These are phyloP conservation scores for Lactarius psammicola DNA, from an alignment of 768 basidiomycete species.

Conservation along the genomic window DNA sequence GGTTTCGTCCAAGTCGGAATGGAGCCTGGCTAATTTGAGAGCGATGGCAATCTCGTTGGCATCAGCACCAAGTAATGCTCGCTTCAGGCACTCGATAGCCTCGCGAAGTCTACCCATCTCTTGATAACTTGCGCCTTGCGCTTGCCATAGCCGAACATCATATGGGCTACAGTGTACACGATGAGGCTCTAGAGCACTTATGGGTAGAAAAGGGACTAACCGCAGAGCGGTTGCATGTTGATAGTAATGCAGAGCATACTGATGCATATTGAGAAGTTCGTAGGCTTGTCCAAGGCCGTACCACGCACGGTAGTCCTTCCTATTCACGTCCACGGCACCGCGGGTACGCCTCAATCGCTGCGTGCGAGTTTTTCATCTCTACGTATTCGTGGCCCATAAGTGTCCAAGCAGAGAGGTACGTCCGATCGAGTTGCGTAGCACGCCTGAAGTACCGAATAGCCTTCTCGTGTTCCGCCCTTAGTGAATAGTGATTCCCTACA, in stretches of 20 bases:
- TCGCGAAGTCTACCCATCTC: constrained; percentile 86
- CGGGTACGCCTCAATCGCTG: constrained; percentile 97
- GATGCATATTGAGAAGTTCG: constrained; percentile 94
- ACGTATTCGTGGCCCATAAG: constrained; percentile 99
- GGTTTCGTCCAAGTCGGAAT: constrained; percentile 63
- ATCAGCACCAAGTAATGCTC: constrained; percentile 81
- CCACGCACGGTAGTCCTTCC: constrained; percentile 98
- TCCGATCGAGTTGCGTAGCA: constrained; percentile 92
- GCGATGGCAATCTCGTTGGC: constrained; percentile 71
- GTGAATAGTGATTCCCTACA: constrained; percentile 94
- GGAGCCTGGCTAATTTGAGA: constrained; percentile 70
- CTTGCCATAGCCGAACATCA: constrained; percentile 95
- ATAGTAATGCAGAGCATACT: constrained; percentile 95
- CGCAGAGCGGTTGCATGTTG: constrained; percentile 91
- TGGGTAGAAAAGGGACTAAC: constrained; percentile 41
- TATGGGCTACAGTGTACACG: constrained; percentile 63
- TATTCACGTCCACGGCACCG: constrained; percentile 91
- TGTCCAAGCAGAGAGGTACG: constrained; percentile 97
- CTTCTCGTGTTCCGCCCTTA: constrained; percentile 91
- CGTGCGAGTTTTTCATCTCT: constrained; percentile 99
- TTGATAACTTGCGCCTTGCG: constrained; percentile 91
- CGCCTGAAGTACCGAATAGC: constrained; percentile 93
- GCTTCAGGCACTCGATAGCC: constrained; percentile 88
- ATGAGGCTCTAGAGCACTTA: not conserved
- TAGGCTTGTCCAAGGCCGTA: constrained; percentile 98